Evolutionary conservation across 2,329 filamentous ascomycete species (phyloP), one percentile per base, ranked within the genome.

Genomic region (Trichophyton simii): DNA sequence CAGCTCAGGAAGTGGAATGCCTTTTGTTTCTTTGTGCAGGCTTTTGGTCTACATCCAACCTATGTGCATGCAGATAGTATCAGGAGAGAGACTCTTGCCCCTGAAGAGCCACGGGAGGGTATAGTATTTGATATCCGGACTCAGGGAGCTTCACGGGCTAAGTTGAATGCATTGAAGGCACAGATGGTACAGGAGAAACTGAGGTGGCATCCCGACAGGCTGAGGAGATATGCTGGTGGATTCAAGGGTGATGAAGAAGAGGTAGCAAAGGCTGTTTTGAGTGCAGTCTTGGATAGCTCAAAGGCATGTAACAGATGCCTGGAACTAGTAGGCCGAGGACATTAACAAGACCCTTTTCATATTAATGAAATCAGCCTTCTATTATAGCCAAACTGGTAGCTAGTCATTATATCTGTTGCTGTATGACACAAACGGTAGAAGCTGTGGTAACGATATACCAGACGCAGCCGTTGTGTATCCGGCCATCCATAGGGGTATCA

Each of bases 1-100:
- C 38, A 63, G 5, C 62, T 65, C 20, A 63, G 61, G 58, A 60
- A 62, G 59, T 66, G 65, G 65, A 66, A 65, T 20, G 62, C 59
- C 20, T 66, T 65, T 41, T 60, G 38, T 13, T 66, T 66, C 55
- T 65, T 63, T 42, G 31, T 63, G 9, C 25, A 54, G 20, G 55
- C 61, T 6, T 66, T 62, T 58, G 62, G 61, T 9, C 55, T 66
- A 9, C 15, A 44, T 34, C 31, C 58, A 20, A 50, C 11, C 3
- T 59, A 59, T 25, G 18, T 13, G 9, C 57, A 20, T 9, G 15
- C 44, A 6, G 28, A 22, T 46, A 3, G 9, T 18, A 8, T 18
- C 18, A 25, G 31, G 20, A 9, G 5, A 13, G 28, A 31, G 7
- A 6, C 20, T 11, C 36, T n/a, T 18, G 46, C 20, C 13, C 20